phyloP scores from a whole-genome alignment of 495 filamentous ascomycete genomes.

The Penicillium lividum region DNA sequence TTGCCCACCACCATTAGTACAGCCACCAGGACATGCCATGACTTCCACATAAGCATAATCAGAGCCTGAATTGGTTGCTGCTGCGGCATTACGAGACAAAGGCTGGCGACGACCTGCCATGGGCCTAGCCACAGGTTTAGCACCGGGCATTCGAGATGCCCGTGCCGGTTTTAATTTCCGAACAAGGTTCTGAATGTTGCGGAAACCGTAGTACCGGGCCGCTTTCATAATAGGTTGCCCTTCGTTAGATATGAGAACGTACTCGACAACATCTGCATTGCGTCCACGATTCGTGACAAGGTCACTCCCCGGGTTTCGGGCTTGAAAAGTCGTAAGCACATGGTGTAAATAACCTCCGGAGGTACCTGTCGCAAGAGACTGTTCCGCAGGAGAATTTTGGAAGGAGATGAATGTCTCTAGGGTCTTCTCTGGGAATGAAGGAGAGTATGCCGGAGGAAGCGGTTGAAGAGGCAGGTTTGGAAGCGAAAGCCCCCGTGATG shows the following conservation, averaged over 20 bases:
- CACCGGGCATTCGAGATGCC: slow-evolving; percentile 74
- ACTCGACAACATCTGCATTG: slow-evolving; percentile 89
- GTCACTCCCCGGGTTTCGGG: slow-evolving; percentile 64
- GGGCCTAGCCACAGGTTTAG: slow-evolving; percentile 43
- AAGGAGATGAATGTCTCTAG: slow-evolving; percentile 72
- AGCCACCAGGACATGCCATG: slow-evolving; percentile 97
- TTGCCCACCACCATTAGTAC: slow-evolving; percentile 96
- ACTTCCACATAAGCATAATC: slow-evolving; percentile 94
- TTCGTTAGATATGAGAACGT: slow-evolving; percentile 55
- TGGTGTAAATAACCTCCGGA: slow-evolving; percentile 89
- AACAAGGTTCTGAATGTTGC: slow-evolving; percentile 97
- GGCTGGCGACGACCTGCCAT: slow-evolving; percentile 41
- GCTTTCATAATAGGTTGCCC: slow-evolving; percentile 70
- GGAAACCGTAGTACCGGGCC: slow-evolving; percentile 92
- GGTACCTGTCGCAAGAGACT: slow-evolving; percentile 58
- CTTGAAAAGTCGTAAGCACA: slow-evolving; percentile 70
- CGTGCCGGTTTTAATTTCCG: slow-evolving; percentile 80
- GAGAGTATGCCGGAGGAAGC: slow-evolving; percentile 32
- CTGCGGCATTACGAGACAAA: slow-evolving; percentile 32
- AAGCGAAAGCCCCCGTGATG: slow-evolving; percentile 73
- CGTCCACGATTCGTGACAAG: slow-evolving; percentile 73
- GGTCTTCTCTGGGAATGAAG: slow-evolving; percentile 65
- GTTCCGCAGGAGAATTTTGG: slow-evolving; percentile 20
- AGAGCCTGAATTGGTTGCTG: slow-evolving; percentile 38
- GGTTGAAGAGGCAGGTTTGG: slow-evolving; percentile 63